Evolutionary conservation across 129 eudicot genomes (phyloP).

Genomic region (Chrysanthemum seticuspe): DNA sequence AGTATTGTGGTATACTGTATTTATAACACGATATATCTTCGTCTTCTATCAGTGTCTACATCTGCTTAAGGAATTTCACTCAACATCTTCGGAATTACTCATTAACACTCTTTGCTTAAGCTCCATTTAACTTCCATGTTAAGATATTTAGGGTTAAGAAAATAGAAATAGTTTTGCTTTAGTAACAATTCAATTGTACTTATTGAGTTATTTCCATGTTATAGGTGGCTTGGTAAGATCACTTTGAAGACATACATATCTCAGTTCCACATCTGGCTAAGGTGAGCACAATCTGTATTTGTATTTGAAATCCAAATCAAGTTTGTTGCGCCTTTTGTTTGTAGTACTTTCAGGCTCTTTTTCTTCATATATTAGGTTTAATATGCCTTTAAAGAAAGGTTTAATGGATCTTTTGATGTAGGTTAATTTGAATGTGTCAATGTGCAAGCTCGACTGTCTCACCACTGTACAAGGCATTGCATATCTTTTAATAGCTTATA

Average conservation of each 20-base stretch:
- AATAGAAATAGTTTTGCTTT: neutral
- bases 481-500: neutral
- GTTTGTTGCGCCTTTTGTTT: neutral
- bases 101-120: constrained; percentile 92
- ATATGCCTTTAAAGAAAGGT: too few relatives aligned
- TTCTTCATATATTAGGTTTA: neutral
- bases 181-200: neutral
- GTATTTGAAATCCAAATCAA: neutral
- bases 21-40: constrained; percentile 1
- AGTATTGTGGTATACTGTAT: constrained; percentile 4
- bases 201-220: neutral
- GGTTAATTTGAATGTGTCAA: neutral
- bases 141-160: neutral
- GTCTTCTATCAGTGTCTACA: constrained; percentile 66
- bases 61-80: constrained; percentile 85
- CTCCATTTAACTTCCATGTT: constrained; percentile 23
- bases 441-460: neutral
- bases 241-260: constrained; percentile 91
- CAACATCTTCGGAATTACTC: constrained; percentile 80
- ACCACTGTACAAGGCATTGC: neutral
- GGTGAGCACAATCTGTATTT: constrained; percentile 36
- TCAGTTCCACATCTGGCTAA: constrained; percentile 95
- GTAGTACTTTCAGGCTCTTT: neutral
- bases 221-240: constrained; percentile 94
- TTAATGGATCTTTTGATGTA: too few relatives aligned